phyloP scores from a whole-genome alignment of 129 eudicot genomes.

The Flaveria robusta region DNA sequence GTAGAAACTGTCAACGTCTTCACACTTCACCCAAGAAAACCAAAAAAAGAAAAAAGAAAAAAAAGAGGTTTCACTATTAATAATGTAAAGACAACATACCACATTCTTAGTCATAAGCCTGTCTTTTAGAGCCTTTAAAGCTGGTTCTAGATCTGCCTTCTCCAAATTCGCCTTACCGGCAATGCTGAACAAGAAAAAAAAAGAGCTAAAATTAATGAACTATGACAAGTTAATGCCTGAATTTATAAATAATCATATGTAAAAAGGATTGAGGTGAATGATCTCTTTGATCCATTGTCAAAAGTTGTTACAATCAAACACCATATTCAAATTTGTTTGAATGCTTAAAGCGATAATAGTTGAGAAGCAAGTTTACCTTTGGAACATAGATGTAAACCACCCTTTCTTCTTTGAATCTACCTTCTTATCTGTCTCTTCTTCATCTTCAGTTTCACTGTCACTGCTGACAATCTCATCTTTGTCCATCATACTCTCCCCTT shows the following conservation, averaged over 20 bases:
- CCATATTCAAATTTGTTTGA: background rate
- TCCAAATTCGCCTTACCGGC: slow-evolving; percentile 97
- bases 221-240: background rate
- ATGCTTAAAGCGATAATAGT: background rate
- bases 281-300: background rate
- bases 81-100: slow-evolving; percentile 50
- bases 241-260: too few species aligned
- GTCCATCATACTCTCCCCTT: slow-evolving; percentile 99
- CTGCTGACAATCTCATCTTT: slow-evolving; percentile 85
- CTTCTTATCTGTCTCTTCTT: slow-evolving; percentile 49
- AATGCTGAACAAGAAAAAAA: slow-evolving; percentile 51
- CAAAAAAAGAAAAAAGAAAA: background rate
- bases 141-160: slow-evolving; percentile 88
- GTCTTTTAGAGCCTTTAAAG: slow-evolving; percentile 92
- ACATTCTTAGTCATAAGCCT: slow-evolving; percentile 98
- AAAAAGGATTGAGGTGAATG: too few species aligned
- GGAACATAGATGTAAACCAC: slow-evolving; percentile 96
- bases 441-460: slow-evolving; percentile 83
- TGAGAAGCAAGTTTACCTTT: slow-evolving; percentile 53
- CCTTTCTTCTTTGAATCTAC: slow-evolving; percentile 75
- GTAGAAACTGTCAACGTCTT: slow-evolving; percentile 6
- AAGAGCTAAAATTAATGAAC: slow-evolving; percentile 3
- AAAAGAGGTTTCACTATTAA: background rate
- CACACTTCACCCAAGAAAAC: slow-evolving; percentile 7
- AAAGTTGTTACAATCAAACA: background rate